Conservation (phyloP, 2,329 filamentous ascomycete genomes). For the Fusarium brachygibbosum region DNA sequence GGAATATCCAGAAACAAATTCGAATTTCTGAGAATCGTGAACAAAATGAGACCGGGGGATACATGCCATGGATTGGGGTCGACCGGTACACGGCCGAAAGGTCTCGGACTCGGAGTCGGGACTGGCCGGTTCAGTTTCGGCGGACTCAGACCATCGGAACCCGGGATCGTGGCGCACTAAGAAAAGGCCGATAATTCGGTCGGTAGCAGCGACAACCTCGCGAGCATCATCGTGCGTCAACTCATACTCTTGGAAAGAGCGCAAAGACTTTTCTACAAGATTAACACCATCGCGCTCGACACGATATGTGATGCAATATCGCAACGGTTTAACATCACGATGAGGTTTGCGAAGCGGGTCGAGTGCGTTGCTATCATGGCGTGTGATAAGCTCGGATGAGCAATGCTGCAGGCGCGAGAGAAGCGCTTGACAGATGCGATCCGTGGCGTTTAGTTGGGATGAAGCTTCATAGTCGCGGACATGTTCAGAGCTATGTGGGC, state of each 20-base stretch:
- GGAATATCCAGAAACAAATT: conserved; percentile 62
- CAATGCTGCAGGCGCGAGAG: conserved; percentile 65
- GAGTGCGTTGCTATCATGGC: conserved; percentile 63
- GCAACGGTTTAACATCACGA: conserved; percentile 58
- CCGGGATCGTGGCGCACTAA: conserved; percentile 63
- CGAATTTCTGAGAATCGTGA: conserved; percentile 48
- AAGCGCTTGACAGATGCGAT: conserved; percentile 64
- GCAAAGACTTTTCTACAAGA: conserved; percentile 61
- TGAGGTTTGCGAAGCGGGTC: conserved; percentile 54
- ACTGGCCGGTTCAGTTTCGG: conserved; percentile 56
- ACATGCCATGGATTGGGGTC: conserved; percentile 61
- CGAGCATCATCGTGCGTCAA: conserved; percentile 60
- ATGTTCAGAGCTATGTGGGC: conserved; percentile 60
- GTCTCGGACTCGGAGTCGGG: conserved; percentile 56
- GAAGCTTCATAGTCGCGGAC: conserved; percentile 63
- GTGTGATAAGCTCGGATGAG: conserved; percentile 66
- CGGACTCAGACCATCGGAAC: conserved; percentile 62
- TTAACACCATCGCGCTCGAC: conserved; percentile 58
- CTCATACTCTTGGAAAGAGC: conserved; percentile 64
- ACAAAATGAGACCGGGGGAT: conserved; percentile 62
- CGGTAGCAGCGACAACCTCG: conserved; percentile 63
- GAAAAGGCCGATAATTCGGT: conserved; percentile 66
- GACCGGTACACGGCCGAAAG: conserved; percentile 57
- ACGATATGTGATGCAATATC: conserved; percentile 64
- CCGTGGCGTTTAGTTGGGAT: conserved; percentile 58